These are phyloP conservation scores for Xylaria sp. DNA, from an alignment of 2,329 filamentous ascomycete genomes.

Conservation along the genomic window DNA sequence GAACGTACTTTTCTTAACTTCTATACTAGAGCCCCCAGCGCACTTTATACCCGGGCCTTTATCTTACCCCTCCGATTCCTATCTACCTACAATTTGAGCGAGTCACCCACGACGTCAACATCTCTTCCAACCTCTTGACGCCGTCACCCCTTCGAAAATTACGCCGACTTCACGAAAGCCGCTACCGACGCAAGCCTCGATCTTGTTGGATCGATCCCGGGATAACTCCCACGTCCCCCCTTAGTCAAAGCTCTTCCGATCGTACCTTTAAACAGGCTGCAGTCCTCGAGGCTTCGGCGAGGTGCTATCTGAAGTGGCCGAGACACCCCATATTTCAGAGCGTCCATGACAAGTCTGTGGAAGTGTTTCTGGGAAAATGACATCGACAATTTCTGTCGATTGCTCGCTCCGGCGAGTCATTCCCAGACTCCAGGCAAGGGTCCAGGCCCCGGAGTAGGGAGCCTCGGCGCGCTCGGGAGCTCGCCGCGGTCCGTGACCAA, in stretches of 20 bases:
- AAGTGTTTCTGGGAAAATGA: conserved; percentile 97
- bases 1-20: not conserved
- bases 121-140: not conserved
- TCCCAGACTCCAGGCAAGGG: conserved; percentile 65
- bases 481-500: conserved; percentile 64
- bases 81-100: conserved; percentile 1
- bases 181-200: conserved; percentile 4
- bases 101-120: conserved; percentile 13
- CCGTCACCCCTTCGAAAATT: conserved; percentile 3
- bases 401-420: conserved; percentile 78
- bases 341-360: conserved; percentile 70
- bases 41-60: conserved; percentile 31
- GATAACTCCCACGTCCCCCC: conserved; percentile 33
- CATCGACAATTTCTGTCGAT: conserved; percentile 91
- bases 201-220: conserved; percentile 16
- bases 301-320: conserved; percentile 60
- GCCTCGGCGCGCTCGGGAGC: conserved; percentile 56
- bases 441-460: conserved; percentile 55
- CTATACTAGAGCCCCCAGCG: not conserved
- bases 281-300: conserved; percentile 87
- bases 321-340: conserved; percentile 73
- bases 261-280: conserved; percentile 93
- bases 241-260: conserved; percentile 52
- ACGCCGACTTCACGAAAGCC: conserved; percentile 15
- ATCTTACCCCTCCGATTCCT: conserved; percentile 32